These are phyloP conservation scores for Collybiopsis confluens DNA, from an alignment of 768 basidiomycete genomes.

Conservation along the genomic window DNA sequence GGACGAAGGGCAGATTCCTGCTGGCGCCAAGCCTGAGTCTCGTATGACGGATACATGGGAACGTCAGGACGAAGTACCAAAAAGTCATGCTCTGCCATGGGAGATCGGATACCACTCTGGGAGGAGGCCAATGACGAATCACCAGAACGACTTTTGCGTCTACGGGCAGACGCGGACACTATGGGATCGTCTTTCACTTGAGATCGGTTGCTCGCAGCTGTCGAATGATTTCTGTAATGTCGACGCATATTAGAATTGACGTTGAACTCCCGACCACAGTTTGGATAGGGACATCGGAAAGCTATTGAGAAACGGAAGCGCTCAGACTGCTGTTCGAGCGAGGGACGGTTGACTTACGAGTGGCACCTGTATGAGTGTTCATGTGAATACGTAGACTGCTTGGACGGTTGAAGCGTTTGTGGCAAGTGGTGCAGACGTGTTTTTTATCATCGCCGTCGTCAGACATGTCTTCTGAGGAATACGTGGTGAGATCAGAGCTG, in stretches of 20 bases:
- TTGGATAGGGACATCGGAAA: conserved; percentile 69
- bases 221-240: conserved; percentile 64
- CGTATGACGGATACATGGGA: conserved; percentile 4
- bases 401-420: conserved; percentile 65
- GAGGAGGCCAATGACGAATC: neutral
- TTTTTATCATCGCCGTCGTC: conserved; percentile 33
- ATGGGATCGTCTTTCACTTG: neutral
- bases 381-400: conserved; percentile 64
- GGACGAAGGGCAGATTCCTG: neutral
- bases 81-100: neutral
- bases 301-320: conserved; percentile 37
- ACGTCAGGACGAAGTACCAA: neutral
- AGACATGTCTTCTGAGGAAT: conserved; percentile 17
- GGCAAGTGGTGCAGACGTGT: conserved; percentile 51
- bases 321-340: neutral
- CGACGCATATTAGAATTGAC: conserved; percentile 85
- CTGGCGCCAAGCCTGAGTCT: neutral
- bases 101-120: neutral
- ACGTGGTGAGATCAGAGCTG: conserved; percentile 9
- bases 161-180: neutral
- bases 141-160: neutral
- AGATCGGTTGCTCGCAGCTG: neutral
- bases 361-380: conserved; percentile 70
- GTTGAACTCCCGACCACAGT: conserved; percentile 75
- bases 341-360: conserved; percentile 40